Conservation (phyloP, 2,329 filamentous ascomycete species). For the Didymosphaeria variabile region DNA sequence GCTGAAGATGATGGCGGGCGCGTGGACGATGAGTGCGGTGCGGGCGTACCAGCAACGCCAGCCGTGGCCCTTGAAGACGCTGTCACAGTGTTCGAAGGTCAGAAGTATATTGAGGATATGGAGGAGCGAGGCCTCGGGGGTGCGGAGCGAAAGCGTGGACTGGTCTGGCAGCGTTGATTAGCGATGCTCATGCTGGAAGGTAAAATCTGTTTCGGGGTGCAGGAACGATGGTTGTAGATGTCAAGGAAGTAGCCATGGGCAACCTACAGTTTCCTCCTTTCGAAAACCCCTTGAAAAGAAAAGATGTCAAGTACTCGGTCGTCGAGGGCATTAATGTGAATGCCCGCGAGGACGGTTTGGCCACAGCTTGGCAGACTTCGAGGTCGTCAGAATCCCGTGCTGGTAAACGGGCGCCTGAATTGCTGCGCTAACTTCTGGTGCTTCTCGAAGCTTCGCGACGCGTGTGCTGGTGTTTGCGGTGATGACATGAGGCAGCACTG, state of each 20-base stretch:
- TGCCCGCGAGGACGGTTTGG: neutral
- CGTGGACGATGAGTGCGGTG: slow-evolving; percentile 35
- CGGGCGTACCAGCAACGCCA: slow-evolving; percentile 40
- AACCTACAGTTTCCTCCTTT: neutral
- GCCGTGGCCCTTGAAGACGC: slow-evolving; percentile 34
- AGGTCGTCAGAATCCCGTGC: neutral
- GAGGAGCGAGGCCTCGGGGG: slow-evolving; percentile 44
- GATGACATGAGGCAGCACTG: slow-evolving; percentile 12
- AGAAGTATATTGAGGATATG: slow-evolving; percentile 42
- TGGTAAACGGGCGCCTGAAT: neutral
- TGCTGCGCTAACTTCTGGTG: slow-evolving; percentile 2
- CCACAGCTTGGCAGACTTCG: neutral
- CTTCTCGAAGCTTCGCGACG: slow-evolving; percentile 40
- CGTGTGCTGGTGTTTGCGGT: slow-evolving; percentile 23
- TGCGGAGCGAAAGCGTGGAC: slow-evolving; percentile 41
- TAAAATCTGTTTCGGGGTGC: too few species aligned
- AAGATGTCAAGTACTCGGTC: neutral
- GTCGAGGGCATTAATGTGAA: neutral
- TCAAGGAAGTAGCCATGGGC: slow-evolving; percentile 19
- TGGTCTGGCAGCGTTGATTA: slow-evolving; percentile 42
- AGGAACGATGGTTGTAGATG: slow-evolving; percentile 16
- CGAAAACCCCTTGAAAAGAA: neutral
- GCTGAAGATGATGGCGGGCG: slow-evolving; percentile 34
- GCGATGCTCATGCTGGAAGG: slow-evolving; percentile 10
- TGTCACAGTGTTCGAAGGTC: slow-evolving; percentile 39